phyloP scores from a whole-genome alignment of 1,284 basidiomycete species.

The Ganoderma multipileum region DNA sequence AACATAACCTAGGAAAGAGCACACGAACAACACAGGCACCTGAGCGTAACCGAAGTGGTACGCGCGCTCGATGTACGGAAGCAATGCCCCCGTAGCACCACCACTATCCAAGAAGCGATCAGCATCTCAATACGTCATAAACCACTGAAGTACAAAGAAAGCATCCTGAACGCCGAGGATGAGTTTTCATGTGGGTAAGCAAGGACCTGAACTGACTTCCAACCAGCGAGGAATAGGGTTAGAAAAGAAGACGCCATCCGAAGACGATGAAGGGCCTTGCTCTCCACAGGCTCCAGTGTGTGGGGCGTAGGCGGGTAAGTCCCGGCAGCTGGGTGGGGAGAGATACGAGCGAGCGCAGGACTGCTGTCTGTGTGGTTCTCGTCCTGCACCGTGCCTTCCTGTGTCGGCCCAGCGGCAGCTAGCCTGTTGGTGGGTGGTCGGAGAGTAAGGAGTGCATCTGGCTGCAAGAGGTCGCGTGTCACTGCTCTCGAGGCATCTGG shows the following conservation, averaged over 20 bases:
- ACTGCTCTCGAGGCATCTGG: not conserved
- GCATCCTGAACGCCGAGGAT: not conserved
- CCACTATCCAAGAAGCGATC: constrained; percentile 28
- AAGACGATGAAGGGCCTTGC: constrained; percentile 26
- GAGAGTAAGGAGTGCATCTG: not conserved
- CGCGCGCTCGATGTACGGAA: constrained; percentile 39
- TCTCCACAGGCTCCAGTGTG: constrained; percentile 30
- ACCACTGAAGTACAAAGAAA: not conserved
- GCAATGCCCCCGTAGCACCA: constrained; percentile 40
- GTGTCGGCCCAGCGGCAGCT: not conserved
- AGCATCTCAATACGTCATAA: not conserved
- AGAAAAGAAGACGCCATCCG: constrained; percentile 35
- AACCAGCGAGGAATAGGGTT: constrained; percentile 39
- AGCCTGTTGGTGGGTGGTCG: not conserved
- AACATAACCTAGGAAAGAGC: constrained; percentile 40
- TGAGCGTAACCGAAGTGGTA: constrained; percentile 38
- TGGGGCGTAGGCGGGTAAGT: constrained; percentile 21
- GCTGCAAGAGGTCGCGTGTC: not conserved
- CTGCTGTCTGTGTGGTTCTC: not conserved
- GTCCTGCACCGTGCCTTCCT: constrained; percentile 6
- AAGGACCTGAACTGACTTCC: constrained; percentile 34
- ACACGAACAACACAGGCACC: constrained; percentile 40
- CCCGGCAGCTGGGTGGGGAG: not conserved
- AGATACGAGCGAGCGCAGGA: not conserved
- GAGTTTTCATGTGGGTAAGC: no score